Evolutionary conservation across 2,329 filamentous ascomycete species (phyloP).

Genomic region (Colletotrichum tamarilloi): DNA sequence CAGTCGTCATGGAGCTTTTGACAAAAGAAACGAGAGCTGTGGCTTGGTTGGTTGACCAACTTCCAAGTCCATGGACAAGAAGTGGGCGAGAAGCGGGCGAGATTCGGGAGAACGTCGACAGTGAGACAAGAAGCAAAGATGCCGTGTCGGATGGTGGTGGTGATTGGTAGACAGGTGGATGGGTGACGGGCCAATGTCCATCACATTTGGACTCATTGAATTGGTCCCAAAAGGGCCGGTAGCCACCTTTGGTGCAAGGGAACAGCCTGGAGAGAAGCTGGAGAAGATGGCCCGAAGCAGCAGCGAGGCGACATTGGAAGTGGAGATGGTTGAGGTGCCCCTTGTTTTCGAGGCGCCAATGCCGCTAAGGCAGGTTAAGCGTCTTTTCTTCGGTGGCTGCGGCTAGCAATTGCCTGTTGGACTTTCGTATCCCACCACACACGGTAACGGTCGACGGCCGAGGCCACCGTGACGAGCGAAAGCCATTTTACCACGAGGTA

Average conservation of each 20-base stretch:
- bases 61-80: not conserved
- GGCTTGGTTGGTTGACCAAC: not conserved
- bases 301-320: slow-evolving; percentile 11
- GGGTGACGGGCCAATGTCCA: not conserved
- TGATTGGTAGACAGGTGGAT: not conserved
- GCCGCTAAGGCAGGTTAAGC: slow-evolving; percentile 20
- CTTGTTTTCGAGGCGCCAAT: slow-evolving; percentile 27
- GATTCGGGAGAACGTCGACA: not conserved
- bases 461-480: not conserved
- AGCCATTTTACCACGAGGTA: slow-evolving; percentile 12
- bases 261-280: slow-evolving; percentile 20
- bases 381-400: slow-evolving; percentile 21
- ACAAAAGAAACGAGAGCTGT: not conserved
- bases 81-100: not conserved
- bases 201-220: not conserved
- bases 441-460: slow-evolving; percentile 10
- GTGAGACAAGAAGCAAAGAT: slow-evolving; percentile 5
- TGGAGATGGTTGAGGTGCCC: slow-evolving; percentile 16
- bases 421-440: slow-evolving; percentile 13
- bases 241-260: slow-evolving; percentile 16
- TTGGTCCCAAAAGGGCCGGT: slow-evolving; percentile 15
- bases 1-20: not conserved
- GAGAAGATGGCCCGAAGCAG: slow-evolving; percentile 27
- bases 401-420: slow-evolving; percentile 8
- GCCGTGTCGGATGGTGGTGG: not conserved